phyloP scores from a whole-genome alignment of 805 yeast genomes.

The Candida gorgasii region DNA sequence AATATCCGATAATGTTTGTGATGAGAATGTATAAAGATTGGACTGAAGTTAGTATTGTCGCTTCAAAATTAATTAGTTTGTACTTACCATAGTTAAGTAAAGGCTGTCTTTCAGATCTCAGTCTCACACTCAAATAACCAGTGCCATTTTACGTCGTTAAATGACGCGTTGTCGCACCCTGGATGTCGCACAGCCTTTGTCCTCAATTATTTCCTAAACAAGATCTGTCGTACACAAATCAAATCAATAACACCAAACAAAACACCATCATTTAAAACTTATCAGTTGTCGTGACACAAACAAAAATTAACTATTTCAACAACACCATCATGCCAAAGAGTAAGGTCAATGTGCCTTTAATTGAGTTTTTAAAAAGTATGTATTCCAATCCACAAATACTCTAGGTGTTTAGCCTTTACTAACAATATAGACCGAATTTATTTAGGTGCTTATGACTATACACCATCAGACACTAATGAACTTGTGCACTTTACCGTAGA shows the following conservation, averaged over 20 bases:
- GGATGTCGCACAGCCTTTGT: neutral
- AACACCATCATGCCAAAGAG: conserved; percentile 6
- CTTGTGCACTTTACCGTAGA: conserved; percentile 89
- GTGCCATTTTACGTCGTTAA: neutral
- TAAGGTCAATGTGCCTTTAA: conserved; percentile 30
- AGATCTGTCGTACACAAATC: conserved; percentile 11
- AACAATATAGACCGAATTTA: conserved; percentile 64
- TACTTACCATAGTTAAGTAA: conserved; percentile 2
- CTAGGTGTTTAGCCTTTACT: conserved; percentile 24
- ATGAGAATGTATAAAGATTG: conserved; percentile 57
- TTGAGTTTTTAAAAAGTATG: conserved; percentile 47
- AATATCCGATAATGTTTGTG: conserved; percentile 58
- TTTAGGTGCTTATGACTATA: conserved; percentile 81
- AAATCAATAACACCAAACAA: conserved; percentile 12
- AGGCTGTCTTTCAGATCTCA: no score
- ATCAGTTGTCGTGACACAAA: conserved; percentile 6
- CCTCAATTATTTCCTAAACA: conserved; percentile 8
- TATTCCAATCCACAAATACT: conserved; percentile 10
- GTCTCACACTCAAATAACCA: conserved; percentile 3
- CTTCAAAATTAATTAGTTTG: no score
- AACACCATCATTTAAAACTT: conserved; percentile 5
- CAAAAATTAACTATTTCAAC: neutral
- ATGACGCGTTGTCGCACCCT: no score
- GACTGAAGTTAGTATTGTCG: conserved; percentile 1
- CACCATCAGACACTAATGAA: conserved; percentile 75